Base-by-base conservation (phyloP, 352 stramenopile species). In the Phytophthora boehmeriae region DNA sequence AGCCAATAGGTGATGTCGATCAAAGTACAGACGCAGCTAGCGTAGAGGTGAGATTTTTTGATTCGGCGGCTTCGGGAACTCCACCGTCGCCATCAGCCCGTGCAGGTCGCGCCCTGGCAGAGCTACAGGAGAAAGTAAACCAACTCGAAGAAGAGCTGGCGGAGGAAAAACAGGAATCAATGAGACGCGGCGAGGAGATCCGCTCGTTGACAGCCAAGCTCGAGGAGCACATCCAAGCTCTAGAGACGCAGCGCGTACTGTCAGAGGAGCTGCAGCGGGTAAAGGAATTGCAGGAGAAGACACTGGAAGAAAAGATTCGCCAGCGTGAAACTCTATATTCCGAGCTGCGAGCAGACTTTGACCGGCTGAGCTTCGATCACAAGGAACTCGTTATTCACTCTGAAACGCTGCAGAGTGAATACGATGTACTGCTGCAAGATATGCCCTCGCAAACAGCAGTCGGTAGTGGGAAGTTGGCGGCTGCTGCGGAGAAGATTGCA, bases 81-180 rank as follows among this genome's bases (percentile, higher is more conserved):
- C 55, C 57, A 23, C 73, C 66, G 10, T 86, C 77, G 6, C 78
- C 79, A 2, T 81, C 80, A 13, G 76, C 80, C 17, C 77, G 83
- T 30, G 83, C 75, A 8, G 83, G 75, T 2, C 63, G 75, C 19
- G 86, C 77, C 8, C 67, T 95, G 14, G 75, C 87, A 55, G 80
- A 92, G 43, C 68, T 92, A 0, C 86, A 95, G 65, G 75, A 91
- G 30, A 82, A 76, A 8, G 76, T 92, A 2, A 74, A 68, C 1
- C 75, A 87, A 32, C 56, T 95, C 13, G 86, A 95, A 63, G 84
- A 95, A 54, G 81, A 93, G 44, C 59, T 95, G 3, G 73, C 76
- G 9, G 86, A 95, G 59, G 86, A 95, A 51, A 92, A 92, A 58
- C 73, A 80, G 19, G 86, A 95, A 50, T 93, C 86, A 8, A 86